phyloP scores from a whole-genome alignment of 208 protist genomes.

The Tetramitus jugosus region DNA sequence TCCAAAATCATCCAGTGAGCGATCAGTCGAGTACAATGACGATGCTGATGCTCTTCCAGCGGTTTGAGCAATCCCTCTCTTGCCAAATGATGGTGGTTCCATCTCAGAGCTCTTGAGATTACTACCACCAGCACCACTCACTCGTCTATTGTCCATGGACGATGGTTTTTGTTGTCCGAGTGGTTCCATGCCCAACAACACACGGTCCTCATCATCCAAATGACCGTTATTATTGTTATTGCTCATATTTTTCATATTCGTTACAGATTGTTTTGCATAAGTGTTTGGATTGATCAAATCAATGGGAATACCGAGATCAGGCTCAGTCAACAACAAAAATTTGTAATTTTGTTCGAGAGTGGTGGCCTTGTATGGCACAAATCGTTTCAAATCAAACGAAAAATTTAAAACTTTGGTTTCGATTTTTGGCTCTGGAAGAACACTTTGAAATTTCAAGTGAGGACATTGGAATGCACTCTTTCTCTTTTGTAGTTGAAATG shows the following conservation, averaged over 20 bases:
- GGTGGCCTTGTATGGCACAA: background rate
- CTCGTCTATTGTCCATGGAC: background rate
- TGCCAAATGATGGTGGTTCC: background rate
- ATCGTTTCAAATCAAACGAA: background rate
- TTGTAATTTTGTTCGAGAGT: conserved; percentile 15
- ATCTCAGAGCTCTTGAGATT: background rate
- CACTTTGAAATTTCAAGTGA: conserved; percentile 16
- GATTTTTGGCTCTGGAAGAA: background rate
- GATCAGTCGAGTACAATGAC: no score
- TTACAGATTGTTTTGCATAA: background rate
- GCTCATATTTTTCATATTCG: no score
- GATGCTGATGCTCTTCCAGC: no score
- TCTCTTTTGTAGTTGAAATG: background rate
- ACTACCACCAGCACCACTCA: background rate
- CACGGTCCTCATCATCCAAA: no score
- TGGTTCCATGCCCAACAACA: no score
- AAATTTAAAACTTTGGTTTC: conserved; percentile 1
- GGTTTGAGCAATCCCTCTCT: background rate
- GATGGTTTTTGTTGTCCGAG: background rate
- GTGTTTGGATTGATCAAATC: conserved; percentile 7
- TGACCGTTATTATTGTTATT: no score
- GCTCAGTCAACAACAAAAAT: conserved; percentile 8
- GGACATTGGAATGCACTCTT: conserved; percentile 14
- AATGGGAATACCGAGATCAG: background rate
- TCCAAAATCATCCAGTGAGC: no score